Percentiles rank a stretch among this genome's conserved stretches.
Evolutionary conservation across 495 filamentous ascomycete genomes (phyloP).

Genomic region (Sabuloglossum arenarium): DNA sequence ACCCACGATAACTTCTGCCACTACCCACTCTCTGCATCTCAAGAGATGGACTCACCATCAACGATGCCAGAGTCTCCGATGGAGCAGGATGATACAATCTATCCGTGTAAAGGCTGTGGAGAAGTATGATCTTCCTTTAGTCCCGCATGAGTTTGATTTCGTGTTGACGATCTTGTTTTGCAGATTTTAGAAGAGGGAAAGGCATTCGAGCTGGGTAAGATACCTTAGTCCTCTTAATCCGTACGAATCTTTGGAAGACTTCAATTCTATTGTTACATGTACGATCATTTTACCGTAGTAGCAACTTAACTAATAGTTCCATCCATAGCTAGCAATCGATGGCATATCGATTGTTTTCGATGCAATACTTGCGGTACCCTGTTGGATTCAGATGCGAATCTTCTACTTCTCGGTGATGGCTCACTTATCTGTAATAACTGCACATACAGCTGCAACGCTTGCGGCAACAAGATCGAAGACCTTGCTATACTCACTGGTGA

Average conservation of each 20-base stretch:
- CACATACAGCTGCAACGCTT: slow-evolving; percentile 97
- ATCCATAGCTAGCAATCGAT: slow-evolving; percentile 72
- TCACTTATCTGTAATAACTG: slow-evolving; percentile 98
- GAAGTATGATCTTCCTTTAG: slow-evolving; percentile 39
- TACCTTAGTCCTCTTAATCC: not conserved
- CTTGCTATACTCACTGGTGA: slow-evolving; percentile 94
- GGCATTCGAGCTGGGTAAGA: slow-evolving; percentile 90
- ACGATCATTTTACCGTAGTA: not conserved
- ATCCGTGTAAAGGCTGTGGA: slow-evolving; percentile 93
- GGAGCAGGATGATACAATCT: slow-evolving; percentile 72
- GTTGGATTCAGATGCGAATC: slow-evolving; percentile 95
- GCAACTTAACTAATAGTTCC: slow-evolving; percentile 8
- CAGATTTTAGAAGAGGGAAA: slow-evolving; percentile 96
- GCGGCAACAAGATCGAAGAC: slow-evolving; percentile 95
- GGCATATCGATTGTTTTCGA: slow-evolving; percentile 98
- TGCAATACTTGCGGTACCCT: slow-evolving; percentile 92
- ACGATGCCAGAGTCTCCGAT: slow-evolving; percentile 62
- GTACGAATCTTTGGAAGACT: not conserved
- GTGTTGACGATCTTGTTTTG: slow-evolving; percentile 5
- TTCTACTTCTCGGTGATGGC: slow-evolving; percentile 89
- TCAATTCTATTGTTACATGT: not conserved
- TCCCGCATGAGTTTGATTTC: not conserved
- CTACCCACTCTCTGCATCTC: not conserved
- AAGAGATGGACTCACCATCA: slow-evolving; percentile 36
- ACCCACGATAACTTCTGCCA: not conserved